A percentile compares a stretch with the other conserved stretches of the same genome.
Evolutionary conservation across 371 early-diverging fungal genomes (phyloP).

Genomic region (Apophysomyces elegans): DNA sequence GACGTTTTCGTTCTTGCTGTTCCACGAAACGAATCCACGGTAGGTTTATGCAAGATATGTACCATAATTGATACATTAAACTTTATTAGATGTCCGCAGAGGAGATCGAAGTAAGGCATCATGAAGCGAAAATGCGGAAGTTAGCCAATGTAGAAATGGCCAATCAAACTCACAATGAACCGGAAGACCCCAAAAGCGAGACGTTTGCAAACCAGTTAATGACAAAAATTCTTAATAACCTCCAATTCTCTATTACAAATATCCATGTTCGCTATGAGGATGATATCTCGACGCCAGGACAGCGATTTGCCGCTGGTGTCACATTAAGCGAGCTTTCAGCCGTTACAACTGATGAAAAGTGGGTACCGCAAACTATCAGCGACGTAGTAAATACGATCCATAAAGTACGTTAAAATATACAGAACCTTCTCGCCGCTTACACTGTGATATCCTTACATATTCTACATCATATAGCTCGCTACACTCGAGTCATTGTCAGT

Average conservation of each 20-base stretch:
- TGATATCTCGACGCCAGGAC: conserved; percentile 71
- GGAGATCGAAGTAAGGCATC: conserved; percentile 80
- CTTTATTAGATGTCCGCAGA: conserved; percentile 72
- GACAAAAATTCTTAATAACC: conserved; percentile 93
- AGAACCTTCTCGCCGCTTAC: neutral
- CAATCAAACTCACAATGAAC: conserved; percentile 25
- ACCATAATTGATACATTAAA: neutral
- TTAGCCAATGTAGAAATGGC: conserved; percentile 81
- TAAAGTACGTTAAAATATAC: conserved; percentile 55
- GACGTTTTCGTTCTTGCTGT: conserved; percentile 78
- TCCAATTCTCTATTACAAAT: conserved; percentile 93
- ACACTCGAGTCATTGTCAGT: conserved; percentile 69
- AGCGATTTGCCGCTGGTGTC: conserved; percentile 90
- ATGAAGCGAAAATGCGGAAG: conserved; percentile 82
- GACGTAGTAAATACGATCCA: conserved; percentile 80
- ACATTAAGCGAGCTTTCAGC: conserved; percentile 91
- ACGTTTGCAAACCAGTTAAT: conserved; percentile 84
- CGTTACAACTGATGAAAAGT: conserved; percentile 89
- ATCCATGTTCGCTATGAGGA: conserved; percentile 98
- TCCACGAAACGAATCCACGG: conserved; percentile 65
- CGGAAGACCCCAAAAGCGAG: conserved; percentile 73
- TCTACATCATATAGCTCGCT: conserved; percentile 19
- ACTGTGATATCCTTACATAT: neutral
- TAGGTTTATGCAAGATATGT: conserved; percentile 1
- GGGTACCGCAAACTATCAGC: conserved; percentile 83